Conservation (phyloP, 225 moss, liverwort and hornwort species). For the Bryoerythrophyllum caledonicum region DNA sequence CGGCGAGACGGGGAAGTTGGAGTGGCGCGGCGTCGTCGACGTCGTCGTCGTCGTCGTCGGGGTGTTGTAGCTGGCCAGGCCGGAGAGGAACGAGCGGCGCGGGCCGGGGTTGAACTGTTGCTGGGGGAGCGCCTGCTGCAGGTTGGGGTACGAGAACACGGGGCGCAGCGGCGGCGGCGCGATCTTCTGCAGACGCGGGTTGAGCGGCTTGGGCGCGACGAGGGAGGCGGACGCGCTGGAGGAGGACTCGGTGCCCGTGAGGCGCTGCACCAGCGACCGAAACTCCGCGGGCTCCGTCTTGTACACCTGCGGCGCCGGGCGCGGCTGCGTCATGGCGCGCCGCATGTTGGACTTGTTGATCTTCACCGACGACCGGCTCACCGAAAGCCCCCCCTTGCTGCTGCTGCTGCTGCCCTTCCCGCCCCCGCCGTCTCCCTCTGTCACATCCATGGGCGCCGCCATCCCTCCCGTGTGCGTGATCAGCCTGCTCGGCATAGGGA, state of each 20-base stretch:
- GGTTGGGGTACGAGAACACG: conserved; percentile 34
- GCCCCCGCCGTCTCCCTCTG: conserved; percentile 38
- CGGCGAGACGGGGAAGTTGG: conserved; percentile 47
- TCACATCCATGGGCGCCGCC: conserved; percentile 51
- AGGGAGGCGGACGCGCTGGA: conserved; percentile 30
- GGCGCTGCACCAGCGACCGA: conserved; percentile 55
- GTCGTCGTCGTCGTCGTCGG: too few relatives aligned
- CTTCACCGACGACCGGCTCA: conserved; percentile 48
- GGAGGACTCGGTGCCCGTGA: conserved; percentile 34
- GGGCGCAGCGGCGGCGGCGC: conserved; percentile 57
- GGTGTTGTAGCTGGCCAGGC: too few relatives aligned
- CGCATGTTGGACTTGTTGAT: conserved; percentile 52
- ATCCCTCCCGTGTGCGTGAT: conserved; percentile 32
- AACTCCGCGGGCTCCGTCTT: conserved; percentile 61
- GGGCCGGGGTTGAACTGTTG: conserved; percentile 55
- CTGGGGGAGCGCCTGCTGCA: conserved; percentile 12
- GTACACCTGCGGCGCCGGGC: conserved; percentile 60
- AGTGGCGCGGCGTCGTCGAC: neutral
- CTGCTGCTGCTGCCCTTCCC: too few relatives aligned
- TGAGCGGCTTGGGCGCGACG: conserved; percentile 47
- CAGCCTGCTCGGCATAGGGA: conserved; percentile 48
- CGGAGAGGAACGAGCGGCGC: conserved; percentile 1
- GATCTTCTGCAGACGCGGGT: conserved; percentile 47
- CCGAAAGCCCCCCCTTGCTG: conserved; percentile 37
- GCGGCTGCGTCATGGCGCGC: conserved; percentile 48